phyloP scores from a whole-genome alignment of 495 filamentous ascomycete species.

The Terfezia claveryi region DNA sequence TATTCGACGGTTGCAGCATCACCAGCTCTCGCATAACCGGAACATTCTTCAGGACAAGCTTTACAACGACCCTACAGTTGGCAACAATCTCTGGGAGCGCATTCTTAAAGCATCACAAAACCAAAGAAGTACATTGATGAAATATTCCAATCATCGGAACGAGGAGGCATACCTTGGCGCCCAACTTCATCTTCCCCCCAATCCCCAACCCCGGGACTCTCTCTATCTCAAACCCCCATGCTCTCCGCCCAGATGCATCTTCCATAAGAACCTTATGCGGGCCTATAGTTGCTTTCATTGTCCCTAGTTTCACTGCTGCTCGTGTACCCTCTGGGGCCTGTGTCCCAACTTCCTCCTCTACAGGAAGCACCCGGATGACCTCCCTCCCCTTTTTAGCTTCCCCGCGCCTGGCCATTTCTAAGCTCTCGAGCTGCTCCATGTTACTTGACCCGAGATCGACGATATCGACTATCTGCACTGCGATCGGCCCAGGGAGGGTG shows the following conservation, averaged over 20 bases:
- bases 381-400: slow-evolving; percentile 65
- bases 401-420: slow-evolving; percentile 65
- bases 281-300: slow-evolving; percentile 17
- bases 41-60: slow-evolving; percentile 19
- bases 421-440: slow-evolving; percentile 66
- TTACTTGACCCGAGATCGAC: slow-evolving; percentile 56
- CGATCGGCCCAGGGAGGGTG: slow-evolving; percentile 34
- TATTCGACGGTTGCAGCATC: slow-evolving; percentile 43
- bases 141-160: no score
- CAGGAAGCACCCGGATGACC: slow-evolving; percentile 48
- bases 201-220: slow-evolving; percentile 40
- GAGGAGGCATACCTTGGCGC: slow-evolving; percentile 41
- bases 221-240: slow-evolving; percentile 53
- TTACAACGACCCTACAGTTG: no score
- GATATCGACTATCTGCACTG: slow-evolving; percentile 64
- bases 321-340: no score
- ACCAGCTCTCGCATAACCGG: slow-evolving; percentile 55
- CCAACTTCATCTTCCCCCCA: slow-evolving; percentile 31
- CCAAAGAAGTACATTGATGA: no score
- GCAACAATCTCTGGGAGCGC: not conserved
- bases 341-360: slow-evolving; percentile 17
- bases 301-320: no score
- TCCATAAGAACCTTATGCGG: slow-evolving; percentile 68
- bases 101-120: no score
- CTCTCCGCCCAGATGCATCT: slow-evolving; percentile 46